phyloP scores from a whole-genome alignment of 2,329 filamentous ascomycete genomes.

The Nannizziopsis arthrosporioides region DNA sequence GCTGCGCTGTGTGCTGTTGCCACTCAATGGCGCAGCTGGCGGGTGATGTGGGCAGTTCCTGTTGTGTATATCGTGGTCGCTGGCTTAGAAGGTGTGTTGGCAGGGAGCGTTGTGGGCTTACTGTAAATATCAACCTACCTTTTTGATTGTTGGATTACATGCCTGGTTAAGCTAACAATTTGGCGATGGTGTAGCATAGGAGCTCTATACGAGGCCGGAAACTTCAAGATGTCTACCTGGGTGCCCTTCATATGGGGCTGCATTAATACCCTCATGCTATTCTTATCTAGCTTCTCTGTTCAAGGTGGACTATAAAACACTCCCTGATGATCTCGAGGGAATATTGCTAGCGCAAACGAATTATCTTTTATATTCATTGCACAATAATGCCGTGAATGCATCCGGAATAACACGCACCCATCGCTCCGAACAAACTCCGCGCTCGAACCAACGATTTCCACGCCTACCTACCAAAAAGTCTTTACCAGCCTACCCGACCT shows the following conservation, averaged over 20 bases:
- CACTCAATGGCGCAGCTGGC: slow-evolving; percentile 48
- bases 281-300: slow-evolving; percentile 85
- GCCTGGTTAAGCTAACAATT: not conserved
- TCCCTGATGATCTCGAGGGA: not conserved
- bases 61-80: slow-evolving; percentile 59
- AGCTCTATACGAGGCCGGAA: slow-evolving; percentile 67
- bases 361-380: not conserved
- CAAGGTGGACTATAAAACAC: slow-evolving; percentile 64
- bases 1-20: slow-evolving; percentile 60
- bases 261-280: slow-evolving; percentile 69
- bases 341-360: not conserved
- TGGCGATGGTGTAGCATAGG: slow-evolving; percentile 48
- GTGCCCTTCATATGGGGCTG: slow-evolving; percentile 80
- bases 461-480: too few relatives aligned
- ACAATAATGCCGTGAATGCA: too few relatives aligned
- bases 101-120: slow-evolving; percentile 60
- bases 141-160: not conserved
- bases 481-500: too few relatives aligned
- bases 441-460: too few relatives aligned
- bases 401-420: too few relatives aligned
- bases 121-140: not conserved
- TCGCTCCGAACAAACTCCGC: too few relatives aligned
- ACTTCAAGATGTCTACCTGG: slow-evolving; percentile 89
- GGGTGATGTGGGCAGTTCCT: slow-evolving; percentile 56
- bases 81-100: slow-evolving; percentile 63